A percentile compares a stretch with the other conserved stretches of the same genome.
These are phyloP conservation scores for Aristolochia californica DNA, from an alignment of 164 flowering plant genomes.

Conservation along the genomic window DNA sequence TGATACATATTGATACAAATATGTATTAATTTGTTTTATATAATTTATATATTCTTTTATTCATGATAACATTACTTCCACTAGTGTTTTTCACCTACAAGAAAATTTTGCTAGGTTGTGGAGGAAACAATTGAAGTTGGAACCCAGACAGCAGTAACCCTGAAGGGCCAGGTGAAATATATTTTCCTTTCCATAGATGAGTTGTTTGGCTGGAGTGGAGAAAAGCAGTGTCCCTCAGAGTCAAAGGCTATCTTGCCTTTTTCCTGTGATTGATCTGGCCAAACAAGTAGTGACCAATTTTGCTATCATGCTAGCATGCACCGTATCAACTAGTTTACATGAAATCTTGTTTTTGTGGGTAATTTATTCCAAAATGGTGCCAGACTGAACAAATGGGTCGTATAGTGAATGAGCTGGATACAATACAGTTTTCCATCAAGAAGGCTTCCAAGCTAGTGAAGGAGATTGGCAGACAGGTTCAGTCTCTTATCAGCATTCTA, in stretches of 20 bases:
- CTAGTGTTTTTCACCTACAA: conserved; percentile 4
- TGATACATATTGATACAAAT: conserved; percentile 6
- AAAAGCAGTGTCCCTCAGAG: not conserved
- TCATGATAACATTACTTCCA: not conserved
- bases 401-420: conserved; percentile 85
- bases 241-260: too few species aligned
- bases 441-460: conserved; percentile 94
- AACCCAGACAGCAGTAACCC: conserved; percentile 52
- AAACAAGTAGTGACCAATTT: too few species aligned
- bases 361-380: conserved; percentile 9
- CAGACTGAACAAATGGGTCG: conserved; percentile 99
- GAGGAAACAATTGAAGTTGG: conserved; percentile 74
- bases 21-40: too few species aligned
- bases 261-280: too few species aligned
- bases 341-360: too few species aligned
- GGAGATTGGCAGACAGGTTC: conserved; percentile 97
- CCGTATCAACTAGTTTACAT: too few species aligned
- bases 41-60: too few species aligned
- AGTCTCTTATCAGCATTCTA: not conserved
- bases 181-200: not conserved
- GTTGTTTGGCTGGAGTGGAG: not conserved
- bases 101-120: conserved; percentile 35
- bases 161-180: conserved; percentile 59
- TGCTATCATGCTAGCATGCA: too few species aligned
- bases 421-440: conserved; percentile 90